A percentile compares a stretch with the other conserved stretches of the same genome.
Conservation (phyloP, 108 stramenopile species). For the Epithemia pelagica region DNA sequence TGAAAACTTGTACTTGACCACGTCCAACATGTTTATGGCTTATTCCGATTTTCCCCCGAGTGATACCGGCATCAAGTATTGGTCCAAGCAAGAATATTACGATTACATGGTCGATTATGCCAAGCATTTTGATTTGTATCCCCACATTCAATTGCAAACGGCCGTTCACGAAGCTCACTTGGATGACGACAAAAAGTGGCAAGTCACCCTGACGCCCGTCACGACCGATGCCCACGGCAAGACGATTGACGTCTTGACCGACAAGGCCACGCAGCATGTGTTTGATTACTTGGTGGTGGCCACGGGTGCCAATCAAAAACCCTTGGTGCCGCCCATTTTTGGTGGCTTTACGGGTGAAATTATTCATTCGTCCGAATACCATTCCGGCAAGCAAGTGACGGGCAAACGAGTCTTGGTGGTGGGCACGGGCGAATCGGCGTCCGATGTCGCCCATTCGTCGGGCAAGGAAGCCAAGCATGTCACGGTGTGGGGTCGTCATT, state of each 20-base stretch:
- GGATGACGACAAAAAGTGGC: conserved; percentile 10
- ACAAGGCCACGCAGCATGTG: background rate
- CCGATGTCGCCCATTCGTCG: conserved; percentile 11
- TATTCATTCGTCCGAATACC: conserved; percentile 6
- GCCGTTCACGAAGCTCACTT: background rate
- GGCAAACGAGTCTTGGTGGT: conserved; percentile 12
- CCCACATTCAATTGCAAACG: conserved; percentile 15
- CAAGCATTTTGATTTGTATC: conserved; percentile 15
- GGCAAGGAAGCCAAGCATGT: conserved; percentile 4
- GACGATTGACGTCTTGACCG: background rate
- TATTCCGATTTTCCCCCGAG: conserved; percentile 11
- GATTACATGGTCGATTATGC: conserved; percentile 18
- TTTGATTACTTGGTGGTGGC: conserved; percentile 11
- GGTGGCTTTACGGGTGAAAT: conserved; percentile 8
- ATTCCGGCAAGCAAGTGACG: background rate
- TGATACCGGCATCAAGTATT: conserved; percentile 2
- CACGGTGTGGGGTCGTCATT: conserved; percentile 6
- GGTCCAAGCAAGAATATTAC: conserved; percentile 12
- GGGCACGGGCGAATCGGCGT: conserved; percentile 9
- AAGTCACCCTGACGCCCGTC: conserved; percentile 6
- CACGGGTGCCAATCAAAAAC: conserved; percentile 8
- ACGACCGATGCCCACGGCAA: conserved; percentile 6
- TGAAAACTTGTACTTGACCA: conserved; percentile 9
- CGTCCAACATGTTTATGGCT: conserved; percentile 9
- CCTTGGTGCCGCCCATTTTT: conserved; percentile 5